phyloP scores from a whole-genome alignment of 495 filamentous ascomycete genomes.

The Neurospora africana region DNA sequence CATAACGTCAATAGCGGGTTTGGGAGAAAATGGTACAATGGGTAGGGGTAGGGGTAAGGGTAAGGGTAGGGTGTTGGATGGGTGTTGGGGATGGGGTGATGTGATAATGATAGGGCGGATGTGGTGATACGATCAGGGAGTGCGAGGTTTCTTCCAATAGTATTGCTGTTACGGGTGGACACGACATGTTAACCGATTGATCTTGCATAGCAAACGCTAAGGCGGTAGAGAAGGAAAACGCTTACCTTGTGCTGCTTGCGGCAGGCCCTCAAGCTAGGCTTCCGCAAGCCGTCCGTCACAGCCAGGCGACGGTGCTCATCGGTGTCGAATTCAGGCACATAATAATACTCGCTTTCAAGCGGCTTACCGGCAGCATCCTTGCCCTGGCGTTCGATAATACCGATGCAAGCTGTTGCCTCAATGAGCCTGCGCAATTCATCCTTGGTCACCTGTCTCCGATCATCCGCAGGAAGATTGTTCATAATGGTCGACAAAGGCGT shows the following conservation, averaged over 20 bases:
- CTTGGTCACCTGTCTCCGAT: slow-evolving; percentile 44
- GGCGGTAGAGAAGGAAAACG: slow-evolving; percentile 7
- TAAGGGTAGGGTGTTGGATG: not conserved
- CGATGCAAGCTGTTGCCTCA: slow-evolving; percentile 63
- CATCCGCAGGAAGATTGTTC: slow-evolving; percentile 66
- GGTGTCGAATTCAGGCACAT: slow-evolving; percentile 80
- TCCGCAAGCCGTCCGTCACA: slow-evolving; percentile 76
- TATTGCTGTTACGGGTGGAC: slow-evolving; percentile 58
- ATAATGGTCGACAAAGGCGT: slow-evolving; percentile 82
- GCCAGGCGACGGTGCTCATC: slow-evolving; percentile 69
- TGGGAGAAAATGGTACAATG: not conserved
- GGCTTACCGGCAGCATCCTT: slow-evolving; percentile 94
- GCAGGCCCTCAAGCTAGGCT: slow-evolving; percentile 78
- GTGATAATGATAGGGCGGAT: not conserved
- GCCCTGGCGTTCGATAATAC: slow-evolving; percentile 78
- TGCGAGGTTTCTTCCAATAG: slow-evolving; percentile 73
- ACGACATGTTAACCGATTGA: slow-evolving; percentile 13
- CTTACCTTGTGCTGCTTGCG: slow-evolving; percentile 93
- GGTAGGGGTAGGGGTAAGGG: not conserved
- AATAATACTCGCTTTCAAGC: slow-evolving; percentile 94
- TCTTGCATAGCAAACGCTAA: slow-evolving; percentile 4
- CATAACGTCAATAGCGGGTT: not conserved
- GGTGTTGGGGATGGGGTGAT: not conserved
- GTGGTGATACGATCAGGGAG: slow-evolving; percentile 27
- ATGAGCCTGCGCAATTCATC: slow-evolving; percentile 60